Evolutionary conservation across 2,329 filamentous ascomycete genomes (phyloP).

Genomic region (Neonectria punicea): DNA sequence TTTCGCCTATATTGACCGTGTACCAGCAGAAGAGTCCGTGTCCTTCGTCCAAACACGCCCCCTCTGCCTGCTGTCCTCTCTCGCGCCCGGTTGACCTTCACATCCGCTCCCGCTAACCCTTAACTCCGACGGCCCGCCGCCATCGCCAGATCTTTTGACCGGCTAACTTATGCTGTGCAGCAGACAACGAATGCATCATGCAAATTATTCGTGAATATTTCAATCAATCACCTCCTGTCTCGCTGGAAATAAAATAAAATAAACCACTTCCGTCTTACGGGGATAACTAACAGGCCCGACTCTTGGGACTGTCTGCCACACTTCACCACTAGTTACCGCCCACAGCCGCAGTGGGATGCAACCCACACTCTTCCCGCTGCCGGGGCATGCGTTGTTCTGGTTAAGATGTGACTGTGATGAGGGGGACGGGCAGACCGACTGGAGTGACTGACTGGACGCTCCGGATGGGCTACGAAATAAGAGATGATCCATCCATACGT

Average conservation of each 20-base stretch:
- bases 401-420: neutral
- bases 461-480: neutral
- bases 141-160: constrained; percentile 23
- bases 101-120: constrained; percentile 9
- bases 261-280: constrained; percentile 9
- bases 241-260: neutral
- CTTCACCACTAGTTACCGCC: neutral
- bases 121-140: constrained; percentile 21
- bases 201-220: neutral
- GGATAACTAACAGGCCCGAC: constrained; percentile 3
- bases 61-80: neutral
- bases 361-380: constrained; percentile 7
- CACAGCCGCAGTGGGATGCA: constrained; percentile 13
- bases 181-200: neutral
- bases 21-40: neutral
- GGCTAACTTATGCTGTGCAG: constrained; percentile 1
- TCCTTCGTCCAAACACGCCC: neutral
- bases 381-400: neutral
- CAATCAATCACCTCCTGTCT: neutral
- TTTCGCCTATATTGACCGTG: neutral
- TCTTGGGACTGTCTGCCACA: constrained; percentile 3
- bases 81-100: neutral
- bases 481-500: neutral
- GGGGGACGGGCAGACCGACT: neutral
- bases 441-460: neutral